These are phyloP conservation scores for Cystofilobasidium macerans DNA, from an alignment of 768 basidiomycete genomes.

Conservation along the genomic window DNA sequence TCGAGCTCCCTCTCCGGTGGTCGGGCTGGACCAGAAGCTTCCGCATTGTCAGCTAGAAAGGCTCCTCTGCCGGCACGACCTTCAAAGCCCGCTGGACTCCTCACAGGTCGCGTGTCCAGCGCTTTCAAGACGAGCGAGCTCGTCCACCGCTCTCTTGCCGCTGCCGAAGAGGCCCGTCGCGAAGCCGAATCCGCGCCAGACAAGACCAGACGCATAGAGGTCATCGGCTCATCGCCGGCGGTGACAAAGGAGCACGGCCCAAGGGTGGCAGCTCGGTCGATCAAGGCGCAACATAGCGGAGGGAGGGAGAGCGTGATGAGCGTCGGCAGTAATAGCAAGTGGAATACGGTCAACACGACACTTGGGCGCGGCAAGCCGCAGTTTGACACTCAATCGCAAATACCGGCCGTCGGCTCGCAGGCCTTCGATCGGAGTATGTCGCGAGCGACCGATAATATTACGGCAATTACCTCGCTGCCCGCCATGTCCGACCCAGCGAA, in stretches of 20 bases:
- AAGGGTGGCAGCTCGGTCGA: no score
- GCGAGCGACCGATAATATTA: not conserved
- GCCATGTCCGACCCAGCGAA: not conserved
- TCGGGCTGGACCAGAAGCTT: not conserved
- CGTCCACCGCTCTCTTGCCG: not conserved
- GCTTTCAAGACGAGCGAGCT: not conserved
- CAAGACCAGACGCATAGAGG: not conserved
- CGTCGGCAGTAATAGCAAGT: not conserved
- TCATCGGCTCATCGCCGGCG: slow-evolving; percentile 3
- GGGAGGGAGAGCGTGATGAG: not conserved
- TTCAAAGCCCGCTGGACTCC: not conserved
- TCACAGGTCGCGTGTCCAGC: not conserved
- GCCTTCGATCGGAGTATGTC: not conserved
- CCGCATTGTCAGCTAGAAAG: not conserved
- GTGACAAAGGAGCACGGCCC: not conserved
- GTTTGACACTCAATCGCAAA: no score
- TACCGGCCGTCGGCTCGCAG: not conserved
- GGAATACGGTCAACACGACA: not conserved
- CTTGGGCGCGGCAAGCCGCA: not conserved
- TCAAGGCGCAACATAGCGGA: no score
- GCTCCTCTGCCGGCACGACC: not conserved
- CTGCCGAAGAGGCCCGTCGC: not conserved
- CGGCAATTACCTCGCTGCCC: not conserved
- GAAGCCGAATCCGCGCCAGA: not conserved
- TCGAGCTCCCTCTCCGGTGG: not conserved